These are phyloP conservation scores for Pichia sporocuriosa DNA, from an alignment of 805 yeast species.

Conservation along the genomic window DNA sequence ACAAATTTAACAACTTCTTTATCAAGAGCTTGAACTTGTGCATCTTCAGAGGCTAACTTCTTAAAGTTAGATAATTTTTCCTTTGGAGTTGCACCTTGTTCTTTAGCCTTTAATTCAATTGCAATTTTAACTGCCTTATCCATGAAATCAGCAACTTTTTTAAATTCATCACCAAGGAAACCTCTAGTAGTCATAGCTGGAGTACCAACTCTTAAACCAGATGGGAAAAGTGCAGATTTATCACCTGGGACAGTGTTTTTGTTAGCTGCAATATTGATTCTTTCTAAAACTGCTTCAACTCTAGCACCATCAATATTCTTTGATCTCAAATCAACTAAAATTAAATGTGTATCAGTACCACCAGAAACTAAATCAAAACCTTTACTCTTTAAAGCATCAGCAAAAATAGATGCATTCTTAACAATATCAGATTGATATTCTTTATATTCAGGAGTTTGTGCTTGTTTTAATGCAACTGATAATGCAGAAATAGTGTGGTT, in stretches of 20 bases:
- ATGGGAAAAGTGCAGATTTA: slow-evolving; percentile 90
- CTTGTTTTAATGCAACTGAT: slow-evolving; percentile 92
- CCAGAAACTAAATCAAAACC: slow-evolving; percentile 79
- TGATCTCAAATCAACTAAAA: slow-evolving; percentile 74
- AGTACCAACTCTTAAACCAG: slow-evolving; percentile 94
- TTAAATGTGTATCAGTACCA: slow-evolving; percentile 94
- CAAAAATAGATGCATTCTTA: slow-evolving; percentile 73
- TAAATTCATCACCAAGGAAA: slow-evolving; percentile 70
- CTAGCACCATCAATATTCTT: slow-evolving; percentile 92
- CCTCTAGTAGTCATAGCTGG: slow-evolving; percentile 99
- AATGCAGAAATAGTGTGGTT: slow-evolving; percentile 95
- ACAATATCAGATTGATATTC: slow-evolving; percentile 80
- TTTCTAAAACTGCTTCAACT: slow-evolving; percentile 83
- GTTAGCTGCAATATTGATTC: slow-evolving; percentile 88
- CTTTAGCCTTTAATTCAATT: slow-evolving; percentile 49
- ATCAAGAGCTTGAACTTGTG: slow-evolving; percentile 53
- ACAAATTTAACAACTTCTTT: slow-evolving; percentile 69
- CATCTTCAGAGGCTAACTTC: slow-evolving; percentile 55
- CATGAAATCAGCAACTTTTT: slow-evolving; percentile 71
- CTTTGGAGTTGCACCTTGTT: slow-evolving; percentile 52
- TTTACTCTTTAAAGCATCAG: slow-evolving; percentile 51
- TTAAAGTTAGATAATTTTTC: slow-evolving; percentile 65
- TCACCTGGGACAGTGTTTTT: slow-evolving; percentile 97
- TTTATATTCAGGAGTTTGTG: slow-evolving; percentile 80
- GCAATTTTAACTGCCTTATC: slow-evolving; percentile 73